Base-by-base conservation (phyloP, 345 rosid genomes). In the Salix dunnii region DNA sequence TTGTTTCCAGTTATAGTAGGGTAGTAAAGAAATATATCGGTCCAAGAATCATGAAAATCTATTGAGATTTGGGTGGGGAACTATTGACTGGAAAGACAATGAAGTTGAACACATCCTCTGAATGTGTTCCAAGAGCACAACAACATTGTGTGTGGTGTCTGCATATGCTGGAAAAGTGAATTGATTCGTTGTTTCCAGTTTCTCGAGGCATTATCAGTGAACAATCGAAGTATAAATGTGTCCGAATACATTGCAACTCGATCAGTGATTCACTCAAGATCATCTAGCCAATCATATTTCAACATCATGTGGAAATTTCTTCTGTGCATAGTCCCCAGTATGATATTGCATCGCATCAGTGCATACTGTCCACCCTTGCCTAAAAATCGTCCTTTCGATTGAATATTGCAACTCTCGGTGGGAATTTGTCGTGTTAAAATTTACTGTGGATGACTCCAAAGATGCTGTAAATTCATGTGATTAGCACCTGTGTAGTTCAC, bases 91-190 rank as follows among this genome's bases (percentile, higher is more conserved):
- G 17, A 84, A 80, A 14, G 30, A 0, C 20, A 27, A 3, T 5
- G 16, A 84, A 76, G 83, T 80, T 84, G 89, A 82, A 84, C 89
- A 86, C 69, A 6, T 76, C 18, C 18, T 77, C 3, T 13, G 13
- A 30, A 11, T 2, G 25, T 38, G 14, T 21, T 42, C 9, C 40
- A 3, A 3, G 51, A 13, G 51, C 14, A 68, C 51, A 5, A 40
- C 12, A n/a, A 60, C 60, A 6, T 68, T 49, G 21, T 40, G 2
- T 11, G 18, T 53, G 28, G 40, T 53, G 21, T 76, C 9, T 51
- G 23, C 28, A 60, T 30, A 42, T 76, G 25, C 18, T 25, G n/a
- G 8, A 12, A 40, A 55, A 53, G 17, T 67, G 6, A 68, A 55
- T 23, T 20, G 38, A 36, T 2, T 20, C 3, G 25, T 36, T 68